Evolutionary conservation across 345 rosid species (phyloP).

Genomic region (Firmiana major): DNA sequence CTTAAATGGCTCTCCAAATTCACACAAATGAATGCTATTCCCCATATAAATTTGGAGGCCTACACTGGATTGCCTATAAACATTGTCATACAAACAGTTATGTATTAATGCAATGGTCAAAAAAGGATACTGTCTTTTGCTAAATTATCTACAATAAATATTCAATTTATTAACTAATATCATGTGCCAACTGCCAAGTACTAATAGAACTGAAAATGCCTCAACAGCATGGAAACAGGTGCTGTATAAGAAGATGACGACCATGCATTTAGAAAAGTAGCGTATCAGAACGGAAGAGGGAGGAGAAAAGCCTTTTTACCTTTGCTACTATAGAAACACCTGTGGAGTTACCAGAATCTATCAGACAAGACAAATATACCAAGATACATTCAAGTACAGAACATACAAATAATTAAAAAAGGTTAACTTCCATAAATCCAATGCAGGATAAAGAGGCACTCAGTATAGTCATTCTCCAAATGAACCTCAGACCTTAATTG

Average conservation of each 20-base stretch:
- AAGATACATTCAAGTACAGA: background rate
- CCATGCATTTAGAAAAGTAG: background rate
- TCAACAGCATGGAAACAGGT: background rate
- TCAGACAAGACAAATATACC: slow-evolving; percentile 13
- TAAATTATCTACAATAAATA: background rate
- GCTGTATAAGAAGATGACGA: background rate
- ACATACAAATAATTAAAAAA: background rate
- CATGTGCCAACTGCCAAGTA: background rate
- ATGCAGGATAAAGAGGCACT: background rate
- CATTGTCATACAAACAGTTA: background rate
- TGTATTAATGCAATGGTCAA: background rate
- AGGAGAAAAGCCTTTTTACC: slow-evolving; percentile 35
- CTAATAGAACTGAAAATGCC: background rate
- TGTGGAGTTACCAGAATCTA: slow-evolving; percentile 29
- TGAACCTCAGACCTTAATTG: background rate
- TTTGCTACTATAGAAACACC: slow-evolving; percentile 71
- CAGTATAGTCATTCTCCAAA: background rate
- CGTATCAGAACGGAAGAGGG: background rate
- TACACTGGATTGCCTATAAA: background rate
- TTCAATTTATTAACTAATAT: background rate
- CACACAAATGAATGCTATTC: background rate
- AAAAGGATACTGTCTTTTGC: background rate
- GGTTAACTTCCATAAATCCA: background rate
- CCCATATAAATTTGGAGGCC: background rate
- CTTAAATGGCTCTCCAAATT: background rate